Base-by-base conservation (phyloP, 1,284 basidiomycete species). In the Cryptococcus amylolentus region DNA sequence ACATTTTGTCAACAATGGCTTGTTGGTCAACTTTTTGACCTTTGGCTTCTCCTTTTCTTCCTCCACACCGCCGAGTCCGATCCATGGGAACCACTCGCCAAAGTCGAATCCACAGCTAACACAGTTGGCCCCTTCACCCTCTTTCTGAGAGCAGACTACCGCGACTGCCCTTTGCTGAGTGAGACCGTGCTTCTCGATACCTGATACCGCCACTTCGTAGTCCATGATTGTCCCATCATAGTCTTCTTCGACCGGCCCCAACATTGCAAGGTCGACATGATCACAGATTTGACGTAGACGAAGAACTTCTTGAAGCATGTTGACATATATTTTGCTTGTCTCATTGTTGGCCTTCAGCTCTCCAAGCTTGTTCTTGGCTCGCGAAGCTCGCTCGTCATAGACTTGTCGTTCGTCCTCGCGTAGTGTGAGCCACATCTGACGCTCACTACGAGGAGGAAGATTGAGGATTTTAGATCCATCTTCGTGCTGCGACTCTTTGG, bases 221-320 rank as follows among this genome's bases (percentile, higher is more conserved):
- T 80, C 80, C 45, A 82, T 77, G 54, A 83, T 83, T 63, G 91
- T 91, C 61, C 86, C 86, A 51, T 77, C 78, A 48, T 76, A 72
- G 61, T 77, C 71, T 41, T 76, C 73, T 61, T 79, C 71, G 35
- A 75, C 62, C 23, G 67, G 61, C 56, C 76, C 71, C 35, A 72
- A 62, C 71, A 88, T 83, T 1, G 97, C 90, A 38, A 99, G 83
- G 66, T 94, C 91, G 65, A 86, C 89, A 77, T 98, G 94, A 72
- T 97, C 91, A 79, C 96, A 98, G 51, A 97, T 97, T 80, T 98
- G 93, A 41, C 96, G 88, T 40, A 99, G 83, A 9, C 91, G 88
- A 52, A 97, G 80, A 55, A 97, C 88, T 80, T 95, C 94, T 79
- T 97, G 94, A 63, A 99, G 78, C 66, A 98, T 96, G 52, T 93